Base-by-base conservation (phyloP, 2,329 filamentous ascomycete genomes). In the Hymenoscyphus albidus region DNA sequence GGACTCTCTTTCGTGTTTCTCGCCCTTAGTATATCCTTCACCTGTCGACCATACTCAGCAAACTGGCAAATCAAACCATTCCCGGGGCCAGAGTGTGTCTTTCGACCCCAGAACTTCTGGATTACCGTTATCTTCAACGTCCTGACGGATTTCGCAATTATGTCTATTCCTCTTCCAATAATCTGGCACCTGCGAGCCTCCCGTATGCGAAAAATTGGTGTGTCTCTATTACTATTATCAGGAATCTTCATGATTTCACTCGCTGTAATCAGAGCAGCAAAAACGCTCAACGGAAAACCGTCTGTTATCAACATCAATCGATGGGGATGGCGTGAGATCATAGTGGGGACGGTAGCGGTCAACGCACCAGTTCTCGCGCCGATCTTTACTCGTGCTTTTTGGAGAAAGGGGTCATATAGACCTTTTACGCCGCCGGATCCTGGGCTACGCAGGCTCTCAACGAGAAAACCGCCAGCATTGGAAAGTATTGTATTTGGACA, bases 311-410 rank as follows among this genome's bases (percentile, higher is more conserved):
- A 72, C 62, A 76, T 77, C 60, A 77, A 78, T 58, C 66, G 71
- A n/a, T 78, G 77, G 77, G 76, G 76, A 16, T 70, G 76, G 1
- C 70, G 77, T 57, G 77, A 78, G 62, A 77, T 75, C 1, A 69
- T 75, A 38, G 73, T 76, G n/a, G 75, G 73, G 16, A 74, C 77
- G 22, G 64, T 77, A n/a, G 73, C 76, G 3, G 75, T 77, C 58
- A 77, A 77, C 61, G 67, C 73, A 0, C 76, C 75, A 9, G 74
- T 77, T 22, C 66, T 78, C 3, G 68, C 71, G 7, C 76, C 75
- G 0, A 60, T 77, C 35, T 70, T 73, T 62, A 70, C 60, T 42
- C 61, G 57, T 32, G 64, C 68, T 1, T 77, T 77, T 67, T 77
- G 75, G 74, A 42, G 51, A 18, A 22, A 31, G 38, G 60, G 60